Evolutionary conservation across 495 filamentous ascomycete genomes (phyloP).

Genomic region (Haplographium delicatum): DNA sequence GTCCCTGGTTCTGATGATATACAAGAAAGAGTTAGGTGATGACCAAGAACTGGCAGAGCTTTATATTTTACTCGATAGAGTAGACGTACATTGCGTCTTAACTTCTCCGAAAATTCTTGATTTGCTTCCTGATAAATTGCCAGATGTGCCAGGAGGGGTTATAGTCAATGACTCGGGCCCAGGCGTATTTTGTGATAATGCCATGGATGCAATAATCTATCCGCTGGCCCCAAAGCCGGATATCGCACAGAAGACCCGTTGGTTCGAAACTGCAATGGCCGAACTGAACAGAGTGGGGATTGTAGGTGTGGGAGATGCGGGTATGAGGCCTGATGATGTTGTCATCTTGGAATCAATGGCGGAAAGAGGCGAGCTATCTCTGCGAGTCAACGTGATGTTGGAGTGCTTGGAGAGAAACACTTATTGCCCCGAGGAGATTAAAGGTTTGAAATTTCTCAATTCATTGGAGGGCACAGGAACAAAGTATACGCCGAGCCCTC

Average conservation of each 20-base stretch:
- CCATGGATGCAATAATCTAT: slow-evolving; percentile 51
- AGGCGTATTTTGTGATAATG: slow-evolving; percentile 68
- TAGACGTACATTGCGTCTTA: slow-evolving; percentile 62
- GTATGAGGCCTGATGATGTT: slow-evolving; percentile 45
- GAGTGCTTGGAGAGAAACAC: slow-evolving; percentile 57
- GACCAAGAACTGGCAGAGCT: slow-evolving; percentile 42
- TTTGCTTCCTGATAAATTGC: slow-evolving; percentile 45
- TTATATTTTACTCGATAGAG: slow-evolving; percentile 61
- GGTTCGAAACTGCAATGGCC: slow-evolving; percentile 48
- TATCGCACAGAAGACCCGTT: slow-evolving; percentile 38
- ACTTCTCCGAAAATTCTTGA: slow-evolving; percentile 54
- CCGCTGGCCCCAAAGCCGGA: slow-evolving; percentile 49
- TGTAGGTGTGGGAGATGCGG: slow-evolving; percentile 59
- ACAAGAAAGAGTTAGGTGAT: slow-evolving; percentile 44
- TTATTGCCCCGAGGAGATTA: slow-evolving; percentile 45
- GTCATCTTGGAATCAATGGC: slow-evolving; percentile 43
- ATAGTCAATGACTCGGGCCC: slow-evolving; percentile 48
- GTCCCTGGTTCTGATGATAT: slow-evolving; percentile 16
- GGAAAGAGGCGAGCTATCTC: slow-evolving; percentile 41
- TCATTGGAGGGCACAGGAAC: slow-evolving; percentile 9
- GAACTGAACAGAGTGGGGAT: slow-evolving; percentile 55
- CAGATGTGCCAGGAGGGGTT: slow-evolving; percentile 49
- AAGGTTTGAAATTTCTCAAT: slow-evolving; percentile 11
- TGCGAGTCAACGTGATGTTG: slow-evolving; percentile 58
- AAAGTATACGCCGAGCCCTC: too few relatives aligned